Conservation (phyloP, 306 rosid species). For the Trifolium repens region DNA sequence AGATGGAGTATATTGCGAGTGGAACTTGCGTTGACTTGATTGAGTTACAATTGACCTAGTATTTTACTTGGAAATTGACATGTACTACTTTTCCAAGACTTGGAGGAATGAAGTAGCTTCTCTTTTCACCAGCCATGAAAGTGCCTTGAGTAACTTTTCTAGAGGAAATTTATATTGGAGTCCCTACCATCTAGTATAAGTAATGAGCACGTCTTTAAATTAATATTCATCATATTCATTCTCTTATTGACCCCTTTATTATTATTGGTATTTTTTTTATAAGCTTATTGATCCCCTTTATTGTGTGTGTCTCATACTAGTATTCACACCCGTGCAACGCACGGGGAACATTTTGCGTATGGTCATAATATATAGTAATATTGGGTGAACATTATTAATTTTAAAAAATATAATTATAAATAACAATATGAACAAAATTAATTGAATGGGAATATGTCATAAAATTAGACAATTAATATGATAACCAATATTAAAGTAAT, state of each 20-base stretch:
- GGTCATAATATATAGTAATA: too few relatives aligned
- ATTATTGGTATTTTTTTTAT: not conserved
- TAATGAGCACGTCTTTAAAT: not conserved
- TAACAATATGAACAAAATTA: too few relatives aligned
- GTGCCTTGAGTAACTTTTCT: not conserved
- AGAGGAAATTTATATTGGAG: not conserved
- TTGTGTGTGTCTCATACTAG: not conserved
- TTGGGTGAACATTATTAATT: too few relatives aligned
- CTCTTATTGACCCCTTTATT: not conserved
- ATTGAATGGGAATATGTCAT: too few relatives aligned
- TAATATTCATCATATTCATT: not conserved
- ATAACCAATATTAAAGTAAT: too few relatives aligned
- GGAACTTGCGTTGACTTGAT: not conserved
- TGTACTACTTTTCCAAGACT: not conserved
- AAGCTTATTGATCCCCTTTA: not conserved
- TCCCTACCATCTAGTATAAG: not conserved
- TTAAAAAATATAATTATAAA: too few relatives aligned
- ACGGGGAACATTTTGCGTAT: too few relatives aligned
- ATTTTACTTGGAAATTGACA: not conserved
- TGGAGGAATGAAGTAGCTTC: not conserved
- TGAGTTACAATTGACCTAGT: not conserved
- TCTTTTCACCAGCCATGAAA: not conserved
- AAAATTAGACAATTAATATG: too few relatives aligned
- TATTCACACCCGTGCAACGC: too few relatives aligned
- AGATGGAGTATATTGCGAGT: not conserved